These are phyloP conservation scores for Metarhizium brunneum DNA, from an alignment of 2,329 filamentous ascomycete species.

Conservation along the genomic window DNA sequence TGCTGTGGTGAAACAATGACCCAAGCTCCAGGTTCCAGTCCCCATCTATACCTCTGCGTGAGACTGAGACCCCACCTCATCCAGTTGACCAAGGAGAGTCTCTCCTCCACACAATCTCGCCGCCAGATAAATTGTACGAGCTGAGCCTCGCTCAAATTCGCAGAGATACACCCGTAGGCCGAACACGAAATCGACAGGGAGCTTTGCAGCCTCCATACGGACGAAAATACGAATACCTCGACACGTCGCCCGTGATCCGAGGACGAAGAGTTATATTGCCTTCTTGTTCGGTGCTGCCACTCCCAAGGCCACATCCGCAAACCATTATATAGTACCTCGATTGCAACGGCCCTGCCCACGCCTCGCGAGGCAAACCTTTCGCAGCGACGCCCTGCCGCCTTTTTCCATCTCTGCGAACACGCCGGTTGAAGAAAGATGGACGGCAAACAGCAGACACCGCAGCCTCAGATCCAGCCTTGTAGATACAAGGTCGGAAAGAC, in stretches of 20 bases:
- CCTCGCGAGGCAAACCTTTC: neutral
- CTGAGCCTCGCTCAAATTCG: neutral
- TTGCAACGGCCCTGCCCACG: neutral
- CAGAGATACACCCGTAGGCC: neutral
- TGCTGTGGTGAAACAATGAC: neutral
- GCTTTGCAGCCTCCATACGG: neutral
- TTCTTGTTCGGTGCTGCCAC: neutral
- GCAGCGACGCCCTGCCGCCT: neutral
- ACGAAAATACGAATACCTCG: neutral
- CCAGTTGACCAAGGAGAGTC: too few relatives aligned
- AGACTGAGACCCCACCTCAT: too few relatives aligned
- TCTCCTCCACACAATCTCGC: neutral
- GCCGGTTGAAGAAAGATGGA: constrained; percentile 12
- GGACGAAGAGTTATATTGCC: neutral
- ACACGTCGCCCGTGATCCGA: neutral
- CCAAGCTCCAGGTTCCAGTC: neutral
- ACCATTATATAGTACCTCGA: neutral
- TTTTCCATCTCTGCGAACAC: neutral
- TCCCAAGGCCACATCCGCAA: neutral
- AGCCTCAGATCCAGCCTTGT: constrained; percentile 78
- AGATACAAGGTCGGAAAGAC: constrained; percentile 99
- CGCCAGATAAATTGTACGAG: neutral
- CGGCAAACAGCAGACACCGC: constrained; percentile 16
- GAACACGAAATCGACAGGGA: neutral
- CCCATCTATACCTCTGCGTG: too few relatives aligned